Percentiles rank a stretch among this genome's conserved stretches.
phyloP scores from a whole-genome alignment of 169 alveolate genomes.

The Plasmodium chabaudi region DNA sequence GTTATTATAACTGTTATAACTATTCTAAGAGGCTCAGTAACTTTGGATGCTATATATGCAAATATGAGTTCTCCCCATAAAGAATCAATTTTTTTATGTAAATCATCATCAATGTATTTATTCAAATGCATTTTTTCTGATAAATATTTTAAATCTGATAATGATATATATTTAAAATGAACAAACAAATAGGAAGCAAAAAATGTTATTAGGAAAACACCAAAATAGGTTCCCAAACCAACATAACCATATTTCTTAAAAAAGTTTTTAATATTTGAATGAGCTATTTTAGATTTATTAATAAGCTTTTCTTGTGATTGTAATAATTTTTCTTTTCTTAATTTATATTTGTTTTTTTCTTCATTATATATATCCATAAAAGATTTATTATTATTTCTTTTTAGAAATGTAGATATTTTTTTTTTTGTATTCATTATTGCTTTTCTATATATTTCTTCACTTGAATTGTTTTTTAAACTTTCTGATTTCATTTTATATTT shows the following conservation, averaged over 20 bases:
- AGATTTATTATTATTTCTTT: constrained; percentile 36
- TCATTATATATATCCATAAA: constrained; percentile 57
- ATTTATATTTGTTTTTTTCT: constrained; percentile 63
- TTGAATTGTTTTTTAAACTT: constrained; percentile 10
- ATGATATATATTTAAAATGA: constrained; percentile 62
- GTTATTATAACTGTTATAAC: constrained; percentile 55
- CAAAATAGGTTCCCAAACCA: constrained; percentile 55
- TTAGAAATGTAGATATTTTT: constrained; percentile 33
- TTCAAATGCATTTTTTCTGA: constrained; percentile 68
- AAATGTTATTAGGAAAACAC: constrained; percentile 44
- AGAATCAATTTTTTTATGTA: constrained; percentile 72
- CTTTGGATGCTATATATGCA: constrained; percentile 67
- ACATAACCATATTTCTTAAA: constrained; percentile 62
- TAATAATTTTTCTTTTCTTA: constrained; percentile 53
- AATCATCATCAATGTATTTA: constrained; percentile 48
- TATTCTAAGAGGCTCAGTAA: constrained; percentile 63
- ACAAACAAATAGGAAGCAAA: constrained; percentile 46
- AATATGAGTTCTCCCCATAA: constrained; percentile 72
- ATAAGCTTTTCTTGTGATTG: constrained; percentile 31
- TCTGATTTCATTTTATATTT: constrained; percentile 35
- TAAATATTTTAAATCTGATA: constrained; percentile 38
- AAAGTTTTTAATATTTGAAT: constrained; percentile 48
- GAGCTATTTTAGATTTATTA: constrained; percentile 44
- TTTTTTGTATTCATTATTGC: constrained; percentile 46
- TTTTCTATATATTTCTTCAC: constrained; percentile 50